Percentiles rank a stretch among this genome's conserved stretches.
Conservation (phyloP, 768 basidiomycete species). For the Mycena sanguinolenta region DNA sequence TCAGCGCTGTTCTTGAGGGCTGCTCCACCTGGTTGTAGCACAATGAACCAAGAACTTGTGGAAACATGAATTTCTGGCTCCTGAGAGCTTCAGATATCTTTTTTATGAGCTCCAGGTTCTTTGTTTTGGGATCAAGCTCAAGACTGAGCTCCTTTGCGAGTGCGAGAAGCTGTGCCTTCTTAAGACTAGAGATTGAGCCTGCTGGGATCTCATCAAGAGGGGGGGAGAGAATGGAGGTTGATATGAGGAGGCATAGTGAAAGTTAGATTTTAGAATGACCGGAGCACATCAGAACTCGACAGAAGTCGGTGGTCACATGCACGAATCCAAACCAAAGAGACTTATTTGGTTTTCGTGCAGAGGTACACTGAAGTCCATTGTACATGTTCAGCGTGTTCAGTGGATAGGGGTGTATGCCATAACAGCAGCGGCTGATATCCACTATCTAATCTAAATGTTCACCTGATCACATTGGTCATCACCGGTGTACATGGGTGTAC, state of each 20-base stretch:
- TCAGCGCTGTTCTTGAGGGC: constrained; percentile 5
- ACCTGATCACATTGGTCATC: too few relatives aligned
- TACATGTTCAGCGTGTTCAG: too few relatives aligned
- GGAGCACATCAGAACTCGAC: not conserved
- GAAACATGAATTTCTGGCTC: not conserved
- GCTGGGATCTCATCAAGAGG: not conserved
- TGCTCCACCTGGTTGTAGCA: not conserved
- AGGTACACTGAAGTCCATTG: too few relatives aligned
- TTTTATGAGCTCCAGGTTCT: not conserved
- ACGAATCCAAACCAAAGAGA: too few relatives aligned
- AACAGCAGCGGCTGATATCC: too few relatives aligned
- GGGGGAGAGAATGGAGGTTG: not conserved
- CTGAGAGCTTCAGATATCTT: not conserved
- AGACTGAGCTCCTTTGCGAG: not conserved
- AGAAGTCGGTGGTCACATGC: not conserved
- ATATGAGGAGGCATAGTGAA: constrained; percentile 1
- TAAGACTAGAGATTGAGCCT: not conserved
- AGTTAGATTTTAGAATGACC: not conserved
- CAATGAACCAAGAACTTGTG: not conserved
- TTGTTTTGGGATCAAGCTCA: not conserved
- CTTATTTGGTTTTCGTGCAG: too few relatives aligned
- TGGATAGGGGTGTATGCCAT: too few relatives aligned
- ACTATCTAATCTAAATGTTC: too few relatives aligned
- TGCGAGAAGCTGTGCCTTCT: not conserved
- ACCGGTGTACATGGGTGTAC: too few relatives aligned